A percentile compares a stretch with the other conserved stretches of the same genome.
These are phyloP conservation scores for Diaporthe longicolla DNA, from an alignment of 2,329 filamentous ascomycete genomes.

Conservation along the genomic window DNA sequence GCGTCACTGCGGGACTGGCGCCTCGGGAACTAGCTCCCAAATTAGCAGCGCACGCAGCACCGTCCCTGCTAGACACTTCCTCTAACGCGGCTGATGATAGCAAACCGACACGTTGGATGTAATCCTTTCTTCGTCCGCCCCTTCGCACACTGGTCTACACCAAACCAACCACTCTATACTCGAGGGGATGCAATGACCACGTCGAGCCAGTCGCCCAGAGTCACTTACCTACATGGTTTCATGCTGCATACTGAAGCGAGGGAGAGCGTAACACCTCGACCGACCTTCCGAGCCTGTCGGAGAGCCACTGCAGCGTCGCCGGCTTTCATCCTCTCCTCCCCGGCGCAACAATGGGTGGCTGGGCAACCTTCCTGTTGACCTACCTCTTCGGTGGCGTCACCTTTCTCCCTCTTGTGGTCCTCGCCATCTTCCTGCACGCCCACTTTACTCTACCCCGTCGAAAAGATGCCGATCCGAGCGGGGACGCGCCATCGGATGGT, in stretches of 20 bases:
- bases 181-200: constrained; percentile 40
- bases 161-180: neutral
- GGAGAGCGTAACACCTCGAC: constrained; percentile 38
- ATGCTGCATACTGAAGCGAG: constrained; percentile 40
- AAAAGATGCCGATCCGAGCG: constrained; percentile 53
- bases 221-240: constrained; percentile 35
- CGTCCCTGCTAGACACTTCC: constrained; percentile 18
- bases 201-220: constrained; percentile 31
- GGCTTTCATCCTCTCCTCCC: constrained; percentile 7
- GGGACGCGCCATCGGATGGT: constrained; percentile 53
- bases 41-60: constrained; percentile 18
- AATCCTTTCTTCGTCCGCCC: constrained; percentile 7
- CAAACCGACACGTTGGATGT: constrained; percentile 28
- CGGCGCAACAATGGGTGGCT: constrained; percentile 60
- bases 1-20: constrained; percentile 33
- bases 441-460: constrained; percentile 76
- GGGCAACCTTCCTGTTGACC: constrained; percentile 75
- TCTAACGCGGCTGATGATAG: constrained; percentile 31
- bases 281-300: constrained; percentile 28
- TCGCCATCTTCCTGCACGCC: constrained; percentile 73
- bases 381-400: constrained; percentile 92
- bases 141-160: neutral
- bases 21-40: constrained; percentile 30
- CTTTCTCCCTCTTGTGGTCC: constrained; percentile 81
- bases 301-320: constrained; percentile 7